Evolutionary conservation across 1,139 yeast genomes (phyloP).

Genomic region (Kurtzmaniella quercitrusa): DNA sequence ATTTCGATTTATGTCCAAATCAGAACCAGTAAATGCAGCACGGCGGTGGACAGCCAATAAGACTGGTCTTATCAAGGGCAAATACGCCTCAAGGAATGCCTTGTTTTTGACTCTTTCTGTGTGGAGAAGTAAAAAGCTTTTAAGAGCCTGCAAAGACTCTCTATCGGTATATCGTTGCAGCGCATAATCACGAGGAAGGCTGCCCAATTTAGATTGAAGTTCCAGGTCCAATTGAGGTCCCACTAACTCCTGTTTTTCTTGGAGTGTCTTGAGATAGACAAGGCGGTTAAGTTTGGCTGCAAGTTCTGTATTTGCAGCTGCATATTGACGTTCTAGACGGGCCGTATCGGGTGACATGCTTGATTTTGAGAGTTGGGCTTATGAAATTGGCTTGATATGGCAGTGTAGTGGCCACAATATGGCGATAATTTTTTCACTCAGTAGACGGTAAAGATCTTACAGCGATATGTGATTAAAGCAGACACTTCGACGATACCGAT

Average conservation of each 20-base stretch:
- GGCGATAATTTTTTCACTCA: too few relatives aligned
- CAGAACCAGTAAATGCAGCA: conserved; percentile 13
- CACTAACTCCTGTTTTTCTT: neutral
- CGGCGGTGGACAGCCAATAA: conserved; percentile 19
- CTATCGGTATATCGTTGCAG: neutral
- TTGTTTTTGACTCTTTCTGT: conserved; percentile 4
- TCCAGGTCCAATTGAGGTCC: neutral
- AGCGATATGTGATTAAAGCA: too few relatives aligned
- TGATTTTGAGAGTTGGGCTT: neutral
- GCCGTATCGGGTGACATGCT: conserved; percentile 16
- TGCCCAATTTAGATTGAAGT: neutral
- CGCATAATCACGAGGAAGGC: neutral
- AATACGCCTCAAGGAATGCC: conserved; percentile 1
- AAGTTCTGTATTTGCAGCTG: conserved; percentile 17
- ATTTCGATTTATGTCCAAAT: neutral
- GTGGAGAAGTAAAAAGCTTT: conserved; percentile 3
- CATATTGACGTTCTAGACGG: conserved; percentile 21
- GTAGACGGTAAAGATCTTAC: too few relatives aligned
- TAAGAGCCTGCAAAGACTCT: neutral
- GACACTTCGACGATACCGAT: too few relatives aligned
- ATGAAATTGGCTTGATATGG: conserved; percentile 2
- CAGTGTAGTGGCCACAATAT: too few relatives aligned
- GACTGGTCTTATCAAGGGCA: conserved; percentile 14
- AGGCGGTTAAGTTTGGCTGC: conserved; percentile 24
- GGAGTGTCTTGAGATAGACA: conserved; percentile 21